Base-by-base conservation (phyloP, 768 basidiomycete species). In the Trametes punicea region DNA sequence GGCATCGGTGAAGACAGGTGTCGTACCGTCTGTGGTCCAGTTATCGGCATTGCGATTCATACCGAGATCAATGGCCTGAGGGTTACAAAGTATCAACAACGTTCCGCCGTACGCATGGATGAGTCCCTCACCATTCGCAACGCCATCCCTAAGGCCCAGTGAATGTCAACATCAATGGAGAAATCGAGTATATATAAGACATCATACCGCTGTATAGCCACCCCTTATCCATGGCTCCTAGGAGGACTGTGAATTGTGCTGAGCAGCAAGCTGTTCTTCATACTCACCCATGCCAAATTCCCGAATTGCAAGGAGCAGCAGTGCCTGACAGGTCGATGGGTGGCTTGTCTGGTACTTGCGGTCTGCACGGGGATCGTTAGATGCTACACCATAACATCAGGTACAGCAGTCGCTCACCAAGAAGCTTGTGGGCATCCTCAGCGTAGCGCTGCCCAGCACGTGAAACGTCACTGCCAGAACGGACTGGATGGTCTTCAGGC, bases 191-290 rank as follows among this genome's bases (percentile, higher is more conserved):
- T 4, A 9, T 2, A 27, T 6, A 16, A 5, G 42, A 48, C 64
- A n/a, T n/a, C n/a, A 38, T 45, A 66, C 88, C 88, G 60, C 86
- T 82, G 64, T 87, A 89, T 44, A 90, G 76, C 93, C 93, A 95
- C 1, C 87, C 89, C 66, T 89, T 85, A 57, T 90, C 87, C 87
- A 91, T 90, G 13, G 77, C 74, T 26, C 78, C 77, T 78, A 57
- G 27, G 23, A 20, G 8, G 2, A 29, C 30, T 56, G 21, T 34
- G 18, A 44, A 50, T 34, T 0, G 40, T 27, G 44, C 34, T 51
- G 1, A 51, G 47, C 29, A 36, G 10, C 29, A 2, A 10, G 11
- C 29, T 36, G 16, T 11, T 10, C 9, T 46, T 23, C 9, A 25
- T 23, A 41, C 69, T 72, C 77, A 64, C 89, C 90, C 31, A 91